Evolutionary conservation across 2,329 filamentous ascomycete genomes (phyloP).

Genomic region (Ceratocystis cubensis): DNA sequence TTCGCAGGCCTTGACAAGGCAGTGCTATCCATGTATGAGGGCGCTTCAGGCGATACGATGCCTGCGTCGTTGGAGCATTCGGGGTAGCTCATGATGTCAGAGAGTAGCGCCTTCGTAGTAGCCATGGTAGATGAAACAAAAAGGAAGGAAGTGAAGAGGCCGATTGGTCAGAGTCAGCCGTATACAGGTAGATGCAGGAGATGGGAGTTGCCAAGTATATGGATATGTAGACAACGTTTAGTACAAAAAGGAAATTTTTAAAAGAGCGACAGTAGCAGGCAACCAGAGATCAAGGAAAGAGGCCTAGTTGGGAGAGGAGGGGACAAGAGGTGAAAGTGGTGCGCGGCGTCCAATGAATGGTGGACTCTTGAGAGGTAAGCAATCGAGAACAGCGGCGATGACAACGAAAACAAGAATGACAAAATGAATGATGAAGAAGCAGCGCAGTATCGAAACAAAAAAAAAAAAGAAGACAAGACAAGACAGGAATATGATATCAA

Average conservation of each 20-base stretch:
- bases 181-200: not conserved
- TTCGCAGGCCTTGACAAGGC: conserved; percentile 6
- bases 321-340: not conserved
- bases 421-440: not conserved
- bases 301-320: no score
- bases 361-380: not conserved
- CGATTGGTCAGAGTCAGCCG: not conserved
- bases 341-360: not conserved
- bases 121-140: conserved; percentile 10
- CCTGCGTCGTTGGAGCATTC: not conserved
- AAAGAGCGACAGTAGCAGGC: no score
- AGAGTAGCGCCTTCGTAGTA: conserved; percentile 11
- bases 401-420: not conserved
- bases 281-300: no score
- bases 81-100: conserved; percentile 12
- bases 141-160: not conserved
- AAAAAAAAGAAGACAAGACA: not conserved
- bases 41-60: not conserved
- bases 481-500: not conserved
- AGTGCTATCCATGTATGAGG: not conserved
- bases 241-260: no score
- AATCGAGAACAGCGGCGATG: not conserved
- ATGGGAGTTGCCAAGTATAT: not conserved
- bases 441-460: not conserved
- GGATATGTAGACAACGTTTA: no score